Evolutionary conservation across 257 asterid species (phyloP), one percentile per base, ranked within the genome.

Genomic region (Asclepias syriaca): DNA sequence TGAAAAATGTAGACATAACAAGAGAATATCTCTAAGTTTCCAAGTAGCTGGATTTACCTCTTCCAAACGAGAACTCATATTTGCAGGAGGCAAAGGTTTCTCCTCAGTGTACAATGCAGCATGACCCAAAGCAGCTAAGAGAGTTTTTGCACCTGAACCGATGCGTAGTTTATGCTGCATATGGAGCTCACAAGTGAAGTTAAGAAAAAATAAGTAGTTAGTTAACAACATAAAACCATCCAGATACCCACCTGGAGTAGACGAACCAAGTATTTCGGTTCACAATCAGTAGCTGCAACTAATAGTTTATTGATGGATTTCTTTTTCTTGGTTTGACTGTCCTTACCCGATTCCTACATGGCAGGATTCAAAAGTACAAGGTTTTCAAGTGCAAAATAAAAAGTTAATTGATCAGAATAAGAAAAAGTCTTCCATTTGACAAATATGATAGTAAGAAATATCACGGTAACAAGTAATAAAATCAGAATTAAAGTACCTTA

Each of bases 221-320:
- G 63, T 24, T 76, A 32, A 58, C 46, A 60, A 75, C 21, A 73
- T 60, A 16, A 72, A 65, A 61, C 8, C 66, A 64, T 22, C 40
- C 39, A 60, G 61, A 57, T 70, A 40, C 71, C 73, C 66, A 95
- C 98, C 96, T 95, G 97, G 81, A 95, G 98, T 74, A 92, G 85
- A 76, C 99, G 96, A 79, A 92, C 90, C 89, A 95, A 79, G 85
- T 87, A 95, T 67, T 84, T 96, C 80, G 98, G 98, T 85, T 95
- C 99, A 79, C 97, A 88, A 82, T 92, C 98, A 76, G 91, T 90
- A 53, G 99, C 97, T 53, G 98, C 99, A 75, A 92, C 97, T 55
- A 95, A 86, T 64, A 95, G 83, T 58, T 82, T 89, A 83, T 88
- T 92, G 80, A 95, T 92, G 81, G 82, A 89, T 77, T 84, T 87